These are phyloP conservation scores for Myxozyma neotropica DNA, from an alignment of 805 yeast genomes.

Conservation along the genomic window DNA sequence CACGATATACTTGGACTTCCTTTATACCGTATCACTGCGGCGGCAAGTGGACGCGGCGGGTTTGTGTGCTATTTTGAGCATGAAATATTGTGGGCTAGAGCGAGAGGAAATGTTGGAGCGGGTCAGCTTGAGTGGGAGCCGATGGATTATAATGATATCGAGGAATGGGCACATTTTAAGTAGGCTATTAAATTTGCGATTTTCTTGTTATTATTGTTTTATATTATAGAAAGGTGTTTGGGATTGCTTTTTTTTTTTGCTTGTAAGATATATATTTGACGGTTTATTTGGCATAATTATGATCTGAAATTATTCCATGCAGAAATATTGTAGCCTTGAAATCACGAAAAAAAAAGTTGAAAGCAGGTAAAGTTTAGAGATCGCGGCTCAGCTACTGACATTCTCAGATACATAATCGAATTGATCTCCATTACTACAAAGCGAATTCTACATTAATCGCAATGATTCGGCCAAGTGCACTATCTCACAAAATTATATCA, in stretches of 20 bases:
- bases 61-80: conserved; percentile 56
- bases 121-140: conserved; percentile 48
- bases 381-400: not conserved
- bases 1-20: conserved; percentile 49
- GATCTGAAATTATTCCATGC: too few species aligned
- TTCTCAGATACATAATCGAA: not conserved
- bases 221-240: not conserved
- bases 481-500: not conserved
- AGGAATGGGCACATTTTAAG: conserved; percentile 16
- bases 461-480: not conserved
- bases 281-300: not conserved
- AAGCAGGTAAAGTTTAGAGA: not conserved
- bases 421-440: too few species aligned
- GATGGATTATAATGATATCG: conserved; percentile 36
- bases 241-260: not conserved
- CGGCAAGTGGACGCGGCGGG: conserved; percentile 43
- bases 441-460: too few species aligned
- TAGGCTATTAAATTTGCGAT: not conserved
- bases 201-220: too few species aligned
- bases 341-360: not conserved
- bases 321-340: too few species aligned
- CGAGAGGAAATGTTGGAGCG: conserved; percentile 13
- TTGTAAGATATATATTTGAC: not conserved
- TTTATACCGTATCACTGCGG: conserved; percentile 48
- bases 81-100: conserved; percentile 63